Conservation (phyloP, 345 rosid species). For the Lepidium didymum region DNA sequence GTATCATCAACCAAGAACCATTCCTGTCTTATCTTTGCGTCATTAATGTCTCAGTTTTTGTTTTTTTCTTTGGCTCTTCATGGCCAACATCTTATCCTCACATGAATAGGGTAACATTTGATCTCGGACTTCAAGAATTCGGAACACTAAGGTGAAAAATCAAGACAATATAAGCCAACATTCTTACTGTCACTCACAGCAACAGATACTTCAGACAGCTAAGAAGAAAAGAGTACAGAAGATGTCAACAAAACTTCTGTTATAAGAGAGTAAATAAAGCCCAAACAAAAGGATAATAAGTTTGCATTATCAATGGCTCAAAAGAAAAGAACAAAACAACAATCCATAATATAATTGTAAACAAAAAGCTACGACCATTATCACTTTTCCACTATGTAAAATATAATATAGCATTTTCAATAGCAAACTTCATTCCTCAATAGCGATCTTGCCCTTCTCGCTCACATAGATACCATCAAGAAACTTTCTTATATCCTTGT, state of each 20-base stretch:
- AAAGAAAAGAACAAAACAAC: not conserved
- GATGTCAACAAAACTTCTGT: not conserved
- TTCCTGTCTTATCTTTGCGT: not conserved
- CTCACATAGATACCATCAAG: slow-evolving; percentile 65
- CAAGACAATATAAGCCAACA: not conserved
- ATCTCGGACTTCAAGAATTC: not conserved
- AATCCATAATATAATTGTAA: not conserved
- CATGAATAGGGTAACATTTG: not conserved
- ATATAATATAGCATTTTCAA: not conserved
- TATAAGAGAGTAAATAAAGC: not conserved
- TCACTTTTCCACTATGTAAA: not conserved
- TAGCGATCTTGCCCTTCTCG: slow-evolving; percentile 43
- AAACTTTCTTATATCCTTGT: slow-evolving; percentile 58
- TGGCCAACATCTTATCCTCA: too few relatives aligned
- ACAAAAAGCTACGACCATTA: slow-evolving; percentile 8
- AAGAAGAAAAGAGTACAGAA: not conserved
- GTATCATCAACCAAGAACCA: not conserved
- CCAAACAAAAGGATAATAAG: not conserved
- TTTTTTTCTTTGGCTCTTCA: not conserved
- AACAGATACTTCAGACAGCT: not conserved
- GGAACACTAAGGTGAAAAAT: not conserved
- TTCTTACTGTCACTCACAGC: not conserved
- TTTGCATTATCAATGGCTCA: not conserved
- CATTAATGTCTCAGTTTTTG: not conserved
- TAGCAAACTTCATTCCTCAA: slow-evolving; percentile 31